These are phyloP conservation scores for Phytophthora vignae DNA, from an alignment of 352 stramenopile species.

Conservation along the genomic window DNA sequence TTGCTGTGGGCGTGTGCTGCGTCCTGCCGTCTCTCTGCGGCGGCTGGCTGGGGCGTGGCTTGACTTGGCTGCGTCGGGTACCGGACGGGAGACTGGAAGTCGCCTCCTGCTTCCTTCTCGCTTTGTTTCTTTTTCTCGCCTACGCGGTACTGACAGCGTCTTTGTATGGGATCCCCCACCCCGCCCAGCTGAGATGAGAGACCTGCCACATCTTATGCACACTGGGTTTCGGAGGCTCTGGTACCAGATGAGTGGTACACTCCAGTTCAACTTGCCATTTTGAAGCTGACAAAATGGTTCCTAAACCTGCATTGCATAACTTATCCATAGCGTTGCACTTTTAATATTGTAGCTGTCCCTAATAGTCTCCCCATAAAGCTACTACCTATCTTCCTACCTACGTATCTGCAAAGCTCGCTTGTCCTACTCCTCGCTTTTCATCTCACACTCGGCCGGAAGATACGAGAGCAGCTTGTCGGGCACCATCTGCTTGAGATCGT, in stretches of 20 bases:
- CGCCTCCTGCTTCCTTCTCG: conserved; percentile 38
- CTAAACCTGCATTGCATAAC: too few relatives aligned
- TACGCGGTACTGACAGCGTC: conserved; percentile 36
- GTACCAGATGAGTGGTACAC: conserved; percentile 14
- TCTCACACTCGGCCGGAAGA: conserved; percentile 81
- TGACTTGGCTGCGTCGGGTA: conserved; percentile 2
- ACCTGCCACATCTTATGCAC: conserved; percentile 19
- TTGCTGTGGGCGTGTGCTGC: neutral
- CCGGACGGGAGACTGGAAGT: conserved; percentile 18
- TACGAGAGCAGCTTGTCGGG: conserved; percentile 80
- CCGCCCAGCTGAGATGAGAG: conserved; percentile 31
- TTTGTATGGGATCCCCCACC: conserved; percentile 40
- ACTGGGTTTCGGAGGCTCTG: conserved; percentile 22
- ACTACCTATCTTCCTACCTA: conserved; percentile 12
- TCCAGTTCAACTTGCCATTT: too few relatives aligned
- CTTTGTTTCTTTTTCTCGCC: conserved; percentile 41
- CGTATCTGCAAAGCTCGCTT: conserved; percentile 15
- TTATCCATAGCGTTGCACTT: too few relatives aligned
- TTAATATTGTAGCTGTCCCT: neutral
- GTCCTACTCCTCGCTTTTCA: conserved; percentile 67
- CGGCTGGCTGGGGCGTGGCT: conserved; percentile 9
- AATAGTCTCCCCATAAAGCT: conserved; percentile 34
- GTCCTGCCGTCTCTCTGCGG: conserved; percentile 3
- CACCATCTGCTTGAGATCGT: conserved; percentile 79
- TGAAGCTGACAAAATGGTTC: too few relatives aligned